A percentile compares a stretch with the other conserved stretches of the same genome.
phyloP scores from a whole-genome alignment of 441 rosid species.

The Flueggea neowawraea region DNA sequence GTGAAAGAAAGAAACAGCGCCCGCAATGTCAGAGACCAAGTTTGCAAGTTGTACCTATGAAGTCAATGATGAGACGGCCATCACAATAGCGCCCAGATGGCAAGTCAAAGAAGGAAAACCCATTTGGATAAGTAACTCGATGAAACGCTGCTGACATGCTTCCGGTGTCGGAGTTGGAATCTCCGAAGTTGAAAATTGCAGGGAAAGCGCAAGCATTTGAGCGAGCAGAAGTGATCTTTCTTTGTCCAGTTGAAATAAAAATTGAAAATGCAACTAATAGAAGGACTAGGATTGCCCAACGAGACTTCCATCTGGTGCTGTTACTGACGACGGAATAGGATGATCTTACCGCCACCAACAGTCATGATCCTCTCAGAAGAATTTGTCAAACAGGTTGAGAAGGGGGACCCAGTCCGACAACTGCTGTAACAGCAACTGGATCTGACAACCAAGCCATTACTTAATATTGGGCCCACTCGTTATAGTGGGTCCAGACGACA shows the following conservation, averaged over 20 bases:
- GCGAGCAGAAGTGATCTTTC: not conserved
- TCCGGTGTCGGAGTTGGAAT: conserved; percentile 46
- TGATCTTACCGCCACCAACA: too few relatives aligned
- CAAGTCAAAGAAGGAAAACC: not conserved
- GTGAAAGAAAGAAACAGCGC: not conserved
- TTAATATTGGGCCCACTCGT: too few relatives aligned
- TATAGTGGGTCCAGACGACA: too few relatives aligned
- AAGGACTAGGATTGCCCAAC: not conserved
- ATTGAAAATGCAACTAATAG: not conserved
- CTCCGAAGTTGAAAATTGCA: conserved; percentile 33
- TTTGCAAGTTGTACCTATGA: not conserved
- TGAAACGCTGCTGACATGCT: conserved; percentile 13
- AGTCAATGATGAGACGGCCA: conserved; percentile 1
- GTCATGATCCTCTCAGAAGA: too few relatives aligned
- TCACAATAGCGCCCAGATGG: not conserved
- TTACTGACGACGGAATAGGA: too few relatives aligned
- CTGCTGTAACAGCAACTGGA: too few relatives aligned
- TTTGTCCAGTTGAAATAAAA: not conserved
- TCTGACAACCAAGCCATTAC: too few relatives aligned
- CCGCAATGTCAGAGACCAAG: too few relatives aligned
- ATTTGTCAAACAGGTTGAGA: too few relatives aligned
- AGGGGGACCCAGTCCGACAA: too few relatives aligned
- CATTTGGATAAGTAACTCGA: not conserved
- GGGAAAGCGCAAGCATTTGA: conserved; percentile 21
- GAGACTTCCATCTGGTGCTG: not conserved